Evolutionary conservation across 2,329 filamentous ascomycete species (phyloP), one percentile per base, ranked within the genome.

Genomic region (Metarhizium rileyi): DNA sequence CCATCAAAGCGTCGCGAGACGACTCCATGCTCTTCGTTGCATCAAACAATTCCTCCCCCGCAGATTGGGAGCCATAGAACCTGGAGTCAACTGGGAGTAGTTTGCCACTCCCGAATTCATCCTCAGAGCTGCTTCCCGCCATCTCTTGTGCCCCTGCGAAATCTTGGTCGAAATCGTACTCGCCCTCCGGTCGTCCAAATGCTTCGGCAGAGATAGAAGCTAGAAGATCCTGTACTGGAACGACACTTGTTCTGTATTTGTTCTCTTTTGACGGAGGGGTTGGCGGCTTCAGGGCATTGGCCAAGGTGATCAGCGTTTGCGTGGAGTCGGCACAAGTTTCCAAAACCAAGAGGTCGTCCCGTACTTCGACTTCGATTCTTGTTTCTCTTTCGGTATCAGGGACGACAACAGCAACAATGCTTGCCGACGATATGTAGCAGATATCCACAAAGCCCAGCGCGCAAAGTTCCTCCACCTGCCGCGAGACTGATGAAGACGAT

Each of bases 311-410:
- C 14, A 98, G 75, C 0, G 93, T 98, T 64, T 96, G 90, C 0
- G 90, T 97, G 2, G 93, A 98, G 66, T 98, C 93, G 27, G 93
- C 93, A 60, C 94, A 98, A 1, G 90, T 94, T 66, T 98, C 93
- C 6, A 98, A 70, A 30, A 98, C 84, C 48, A 98, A 74, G 1
- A 98, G 75, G 55, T 95, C 86, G 60, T 95, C 90, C 53, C 81
- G 81, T 44, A 97, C 71, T 55, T 95, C 87, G 1, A 96, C 75
- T 56, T 93, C 84, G 14, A 96, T 67, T 38, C 83, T 85, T 27
- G 48, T 23, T 6, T 81, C 75, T 1, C 75, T 78, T 33, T 82
- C 76, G 4, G 56, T 49, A 1, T 71, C 71, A 2, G 73, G 72
- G 22, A 72, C 69, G 12, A 90, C 71, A 44, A 80, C 78, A 2